These are phyloP conservation scores for Aspergillus carlsbadensis DNA, from an alignment of 495 filamentous ascomycete genomes.

Conservation along the genomic window DNA sequence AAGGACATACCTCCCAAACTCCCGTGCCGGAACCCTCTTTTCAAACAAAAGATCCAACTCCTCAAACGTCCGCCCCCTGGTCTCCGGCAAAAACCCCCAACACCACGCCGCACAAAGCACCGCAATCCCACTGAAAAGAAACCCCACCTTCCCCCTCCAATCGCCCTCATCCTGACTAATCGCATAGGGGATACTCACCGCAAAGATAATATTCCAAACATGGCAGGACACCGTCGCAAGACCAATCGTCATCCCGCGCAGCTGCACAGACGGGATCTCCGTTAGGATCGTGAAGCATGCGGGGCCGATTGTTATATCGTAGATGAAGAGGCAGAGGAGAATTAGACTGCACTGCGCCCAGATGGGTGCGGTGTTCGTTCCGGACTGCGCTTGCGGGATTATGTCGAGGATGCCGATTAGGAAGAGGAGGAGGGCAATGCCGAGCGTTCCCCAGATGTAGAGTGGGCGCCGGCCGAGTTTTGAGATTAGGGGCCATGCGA, in stretches of 20 bases:
- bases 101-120: constrained; percentile 38
- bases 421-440: constrained; percentile 51
- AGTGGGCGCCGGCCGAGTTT: constrained; percentile 53
- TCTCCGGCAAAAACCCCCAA: constrained; percentile 62
- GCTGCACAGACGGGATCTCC: constrained; percentile 56
- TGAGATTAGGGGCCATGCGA: constrained; percentile 63
- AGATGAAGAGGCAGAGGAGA: constrained; percentile 56
- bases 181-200: constrained; percentile 63
- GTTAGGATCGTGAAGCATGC: constrained; percentile 61
- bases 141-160: constrained; percentile 63
- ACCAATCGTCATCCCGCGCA: constrained; percentile 61
- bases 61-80: constrained; percentile 58
- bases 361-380: constrained; percentile 6
- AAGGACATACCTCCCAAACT: constrained; percentile 21
- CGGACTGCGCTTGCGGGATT: constrained; percentile 32
- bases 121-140: constrained; percentile 60
- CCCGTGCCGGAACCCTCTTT: constrained; percentile 41
- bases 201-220: constrained; percentile 57
- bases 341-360: constrained; percentile 57
- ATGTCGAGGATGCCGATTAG: constrained; percentile 59
- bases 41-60: constrained; percentile 55
- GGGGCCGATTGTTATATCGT: constrained; percentile 57
- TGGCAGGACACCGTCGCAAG: constrained; percentile 58
- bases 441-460: constrained; percentile 48
- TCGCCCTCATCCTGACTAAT: constrained; percentile 62